Evolutionary conservation across 2,329 filamentous ascomycete species (phyloP), one percentile per base, ranked within the genome.

Genomic region (Arachnomyces sp.): DNA sequence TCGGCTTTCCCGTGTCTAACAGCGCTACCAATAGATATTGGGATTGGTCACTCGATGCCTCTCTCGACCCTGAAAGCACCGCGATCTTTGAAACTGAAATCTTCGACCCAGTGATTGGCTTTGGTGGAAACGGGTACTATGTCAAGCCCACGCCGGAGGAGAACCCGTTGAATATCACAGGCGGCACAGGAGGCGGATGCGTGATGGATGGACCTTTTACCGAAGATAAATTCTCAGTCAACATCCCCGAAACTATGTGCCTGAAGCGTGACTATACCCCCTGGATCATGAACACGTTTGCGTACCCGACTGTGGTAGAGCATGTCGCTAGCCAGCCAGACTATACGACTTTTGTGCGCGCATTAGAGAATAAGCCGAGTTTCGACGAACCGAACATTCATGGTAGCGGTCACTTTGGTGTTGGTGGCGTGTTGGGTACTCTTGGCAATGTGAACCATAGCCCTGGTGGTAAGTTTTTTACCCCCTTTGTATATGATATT

Each of bases 21-120:
- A 5, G 21, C 21, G 21, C 5, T 25, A 7, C 29, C 7, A 18
- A 17, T 31, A 46, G 48, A 18, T 50, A 50, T 35, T 64, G 61
- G 60, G 56, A 63, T 46, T 61, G 54, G 57, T 52, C 55, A n/a
- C 51, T 53, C 31, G 60, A 54, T 16, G 55, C 51, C 7, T 45
- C 47, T 15, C 37, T 37, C 1, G 33, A 49, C 34, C 31, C 38
- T 15, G 34, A 38, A 2, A 45, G 44, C 18, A 50, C 43, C 29
- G 36, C 42, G n/a, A 45, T 49, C 21, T 49, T 37, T 17, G 43
- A 49, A 31, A 47, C 43, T 12, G 45, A 47, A n/a, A 37, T 50
- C 31, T 50, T 46, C 30, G 33, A 46, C 36, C 30, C 29, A 8
- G 34, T 28, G 8, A 17, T 30, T 25, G 47, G 47, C 7, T 48